Percentiles rank a stretch among this genome's conserved stretches.
These are phyloP conservation scores for Plasmodium cynomolgi DNA, from an alignment of 169 alveolate species.

Conservation along the genomic window DNA sequence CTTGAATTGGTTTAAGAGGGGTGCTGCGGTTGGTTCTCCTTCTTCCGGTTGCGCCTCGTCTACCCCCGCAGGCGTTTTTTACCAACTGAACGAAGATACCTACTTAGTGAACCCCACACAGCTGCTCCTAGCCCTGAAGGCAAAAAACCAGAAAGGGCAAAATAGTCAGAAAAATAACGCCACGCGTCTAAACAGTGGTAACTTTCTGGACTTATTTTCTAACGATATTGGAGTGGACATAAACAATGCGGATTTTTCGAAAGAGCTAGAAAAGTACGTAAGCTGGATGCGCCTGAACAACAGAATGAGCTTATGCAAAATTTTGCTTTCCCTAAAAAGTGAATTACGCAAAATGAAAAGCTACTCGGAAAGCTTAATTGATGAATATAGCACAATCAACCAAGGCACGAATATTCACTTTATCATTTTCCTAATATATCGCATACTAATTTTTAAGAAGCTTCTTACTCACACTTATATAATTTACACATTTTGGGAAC, in stretches of 20 bases:
- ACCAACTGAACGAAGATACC: conserved; percentile 41
- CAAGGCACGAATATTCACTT: conserved; percentile 54
- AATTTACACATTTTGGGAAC: conserved; percentile 48
- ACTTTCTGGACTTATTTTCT: conserved; percentile 53
- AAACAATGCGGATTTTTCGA: conserved; percentile 17
- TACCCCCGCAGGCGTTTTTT: conserved; percentile 10
- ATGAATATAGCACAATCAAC: conserved; percentile 45
- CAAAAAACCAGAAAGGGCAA: not conserved
- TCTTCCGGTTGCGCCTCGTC: not conserved
- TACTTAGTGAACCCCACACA: conserved; percentile 62
- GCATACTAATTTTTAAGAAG: conserved; percentile 62
- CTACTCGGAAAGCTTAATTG: conserved; percentile 23
- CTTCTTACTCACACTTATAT: conserved; percentile 63
- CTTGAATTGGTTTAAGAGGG: conserved; percentile 32
- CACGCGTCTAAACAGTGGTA: not conserved
- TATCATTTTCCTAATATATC: conserved; percentile 65
- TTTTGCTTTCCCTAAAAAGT: conserved; percentile 3
- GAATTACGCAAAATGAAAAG: conserved; percentile 55
- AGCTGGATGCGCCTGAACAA: conserved; percentile 74
- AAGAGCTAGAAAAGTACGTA: conserved; percentile 62
- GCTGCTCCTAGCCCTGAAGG: not conserved
- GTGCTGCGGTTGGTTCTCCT: not conserved
- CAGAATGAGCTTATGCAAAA: conserved; percentile 57
- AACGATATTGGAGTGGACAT: conserved; percentile 43
- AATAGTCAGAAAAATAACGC: not conserved